Conservation (phyloP, 495 filamentous ascomycete species). For the Daldinia bambusicola region DNA sequence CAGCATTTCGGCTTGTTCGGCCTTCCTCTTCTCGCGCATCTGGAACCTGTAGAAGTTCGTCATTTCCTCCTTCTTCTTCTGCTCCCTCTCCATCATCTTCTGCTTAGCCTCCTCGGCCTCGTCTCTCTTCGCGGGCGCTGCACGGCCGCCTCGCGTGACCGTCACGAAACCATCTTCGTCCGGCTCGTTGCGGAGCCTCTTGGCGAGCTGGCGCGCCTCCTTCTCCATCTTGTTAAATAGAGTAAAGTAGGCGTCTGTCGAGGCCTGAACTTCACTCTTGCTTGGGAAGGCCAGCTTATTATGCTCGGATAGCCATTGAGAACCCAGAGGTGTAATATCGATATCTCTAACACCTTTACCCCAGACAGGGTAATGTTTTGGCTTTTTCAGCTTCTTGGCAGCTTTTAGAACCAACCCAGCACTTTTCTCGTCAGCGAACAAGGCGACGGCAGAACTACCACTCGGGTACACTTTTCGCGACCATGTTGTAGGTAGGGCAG, state of each 20-base stretch:
- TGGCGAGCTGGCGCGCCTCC: constrained; percentile 69
- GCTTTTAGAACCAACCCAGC: constrained; percentile 78
- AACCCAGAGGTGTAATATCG: constrained; percentile 66
- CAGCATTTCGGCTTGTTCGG: constrained; percentile 74
- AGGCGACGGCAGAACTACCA: constrained; percentile 80
- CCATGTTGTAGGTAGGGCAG: constrained; percentile 75
- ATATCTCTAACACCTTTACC: constrained; percentile 67
- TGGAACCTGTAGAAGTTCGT: constrained; percentile 96
- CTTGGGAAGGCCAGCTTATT: constrained; percentile 76
- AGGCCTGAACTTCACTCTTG: constrained; percentile 67
- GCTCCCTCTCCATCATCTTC: constrained; percentile 76
- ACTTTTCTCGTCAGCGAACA: constrained; percentile 83
- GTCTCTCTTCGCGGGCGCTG: constrained; percentile 76
- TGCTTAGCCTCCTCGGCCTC: constrained; percentile 77
- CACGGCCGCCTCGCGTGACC: constrained; percentile 80
- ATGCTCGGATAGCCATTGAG: constrained; percentile 69
- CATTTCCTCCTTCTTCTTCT: constrained; percentile 70
- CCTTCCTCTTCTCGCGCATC: constrained; percentile 87
- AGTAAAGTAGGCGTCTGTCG: constrained; percentile 84
- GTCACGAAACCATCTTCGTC: constrained; percentile 97
- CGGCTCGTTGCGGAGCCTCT: constrained; percentile 74
- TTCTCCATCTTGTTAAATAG: constrained; percentile 74
- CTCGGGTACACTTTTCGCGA: constrained; percentile 74
- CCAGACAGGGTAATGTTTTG: constrained; percentile 69
- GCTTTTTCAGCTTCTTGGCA: constrained; percentile 68